Evolutionary conservation across 164 flowering plant genomes (phyloP).

Genomic region (Malania oleifera): DNA sequence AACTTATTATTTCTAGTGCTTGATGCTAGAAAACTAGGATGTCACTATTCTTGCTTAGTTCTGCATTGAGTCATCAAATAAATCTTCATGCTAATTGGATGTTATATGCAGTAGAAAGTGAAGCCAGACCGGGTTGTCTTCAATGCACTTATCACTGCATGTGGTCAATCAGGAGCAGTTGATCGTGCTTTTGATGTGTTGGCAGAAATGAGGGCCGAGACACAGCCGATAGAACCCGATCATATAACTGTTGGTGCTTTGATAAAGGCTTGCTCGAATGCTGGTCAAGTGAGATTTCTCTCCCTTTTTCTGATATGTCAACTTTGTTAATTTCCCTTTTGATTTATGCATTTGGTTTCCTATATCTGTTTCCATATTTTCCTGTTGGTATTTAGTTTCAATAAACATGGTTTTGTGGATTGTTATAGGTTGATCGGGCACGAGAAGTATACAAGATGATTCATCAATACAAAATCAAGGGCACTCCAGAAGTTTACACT

Average conservation of each 20-base stretch:
- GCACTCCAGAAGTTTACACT: conserved; percentile 94
- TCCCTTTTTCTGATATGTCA: background rate
- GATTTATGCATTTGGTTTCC: too few relatives aligned
- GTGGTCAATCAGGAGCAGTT: conserved; percentile 94
- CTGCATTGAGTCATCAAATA: conserved; percentile 4
- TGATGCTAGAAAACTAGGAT: background rate
- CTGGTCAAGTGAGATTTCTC: conserved; percentile 63
- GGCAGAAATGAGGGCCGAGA: conserved; percentile 79
- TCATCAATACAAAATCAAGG: conserved; percentile 66
- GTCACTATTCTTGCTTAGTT: background rate
- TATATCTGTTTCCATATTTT: background rate
- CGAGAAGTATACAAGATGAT: conserved; percentile 84
- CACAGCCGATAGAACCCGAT: conserved; percentile 81
- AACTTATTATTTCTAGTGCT: background rate
- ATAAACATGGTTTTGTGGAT: conserved; percentile 2
- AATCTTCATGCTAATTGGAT: conserved; percentile 27
- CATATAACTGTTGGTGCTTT: conserved; percentile 88
- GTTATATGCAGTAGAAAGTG: conserved; percentile 84
- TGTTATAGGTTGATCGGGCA: conserved; percentile 72
- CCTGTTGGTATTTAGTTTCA: background rate
- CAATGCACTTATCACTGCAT: conserved; percentile 95
- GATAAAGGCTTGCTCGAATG: conserved; percentile 76
- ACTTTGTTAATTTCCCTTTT: too few relatives aligned
- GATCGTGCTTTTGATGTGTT: conserved; percentile 97
- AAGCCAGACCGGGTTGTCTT: conserved; percentile 96